Evolutionary conservation across 192 early-diverging fungal genomes (phyloP).

Genomic region (Coemansia guatemalensis): DNA sequence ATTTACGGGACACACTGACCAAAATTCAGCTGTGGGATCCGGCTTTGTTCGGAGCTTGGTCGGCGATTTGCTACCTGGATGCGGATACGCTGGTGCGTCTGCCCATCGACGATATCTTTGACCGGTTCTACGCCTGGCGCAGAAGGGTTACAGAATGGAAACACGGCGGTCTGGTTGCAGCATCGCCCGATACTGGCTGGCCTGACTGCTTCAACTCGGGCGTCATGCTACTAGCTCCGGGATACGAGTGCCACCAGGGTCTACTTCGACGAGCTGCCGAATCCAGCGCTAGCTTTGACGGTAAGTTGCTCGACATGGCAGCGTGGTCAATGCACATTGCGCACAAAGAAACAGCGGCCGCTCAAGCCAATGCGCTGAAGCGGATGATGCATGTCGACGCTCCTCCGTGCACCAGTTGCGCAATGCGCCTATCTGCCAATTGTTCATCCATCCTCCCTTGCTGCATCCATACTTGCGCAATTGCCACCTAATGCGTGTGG

Average conservation of each 20-base stretch:
- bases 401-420: not conserved
- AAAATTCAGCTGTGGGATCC: constrained; percentile 89
- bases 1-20: constrained; percentile 86
- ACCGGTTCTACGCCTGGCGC: constrained; percentile 40
- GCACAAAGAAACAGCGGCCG: no score
- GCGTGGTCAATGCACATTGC: no score
- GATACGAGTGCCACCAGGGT: constrained; percentile 60
- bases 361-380: no score
- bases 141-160: constrained; percentile 28
- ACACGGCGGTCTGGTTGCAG: constrained; percentile 66
- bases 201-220: constrained; percentile 98
- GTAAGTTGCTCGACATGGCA: constrained; percentile 43
- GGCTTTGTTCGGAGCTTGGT: constrained; percentile 60
- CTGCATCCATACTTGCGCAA: constrained; percentile 2
- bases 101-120: constrained; percentile 84
- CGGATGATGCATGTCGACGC: no score
- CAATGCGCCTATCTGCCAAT: not conserved
- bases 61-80: constrained; percentile 79
- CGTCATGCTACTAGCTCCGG: constrained; percentile 65
- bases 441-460: not conserved
- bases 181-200: constrained; percentile 93
- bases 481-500: not conserved
- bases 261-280: constrained; percentile 54
- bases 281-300: constrained; percentile 72
- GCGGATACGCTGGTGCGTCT: constrained; percentile 86